These are phyloP conservation scores for Pilobolus umbonatus DNA, from an alignment of 192 early-diverging fungal genomes.

Conservation along the genomic window DNA sequence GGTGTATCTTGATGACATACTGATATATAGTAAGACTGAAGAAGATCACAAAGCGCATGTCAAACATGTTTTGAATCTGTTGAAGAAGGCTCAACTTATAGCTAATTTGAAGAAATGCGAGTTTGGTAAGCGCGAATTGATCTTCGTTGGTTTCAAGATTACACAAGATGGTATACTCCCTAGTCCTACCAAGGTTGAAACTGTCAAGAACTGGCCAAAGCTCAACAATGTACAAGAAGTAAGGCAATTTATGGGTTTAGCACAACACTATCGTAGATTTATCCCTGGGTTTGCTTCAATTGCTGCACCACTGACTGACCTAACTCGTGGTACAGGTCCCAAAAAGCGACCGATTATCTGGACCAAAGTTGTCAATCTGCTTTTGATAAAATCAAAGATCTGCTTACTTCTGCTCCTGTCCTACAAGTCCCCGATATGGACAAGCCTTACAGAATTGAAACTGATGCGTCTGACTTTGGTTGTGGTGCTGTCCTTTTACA, in stretches of 20 bases:
- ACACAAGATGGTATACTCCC: not conserved
- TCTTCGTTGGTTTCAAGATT: slow-evolving; percentile 15
- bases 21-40: slow-evolving; percentile 28
- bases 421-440: slow-evolving; percentile 8
- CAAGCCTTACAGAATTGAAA: not conserved
- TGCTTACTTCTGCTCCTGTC: not conserved
- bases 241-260: slow-evolving; percentile 18
- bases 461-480: slow-evolving; percentile 2
- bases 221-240: slow-evolving; percentile 11
- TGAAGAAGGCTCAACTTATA: not conserved
- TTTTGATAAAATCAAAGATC: not conserved
- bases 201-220: slow-evolving; percentile 21
- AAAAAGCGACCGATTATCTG: not conserved
- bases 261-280: slow-evolving; percentile 22
- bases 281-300: slow-evolving; percentile 11
- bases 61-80: not conserved
- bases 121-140: not conserved
- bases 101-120: slow-evolving; percentile 13
- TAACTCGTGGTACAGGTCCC: slow-evolving; percentile 1
- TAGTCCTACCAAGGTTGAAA: slow-evolving; percentile 16
- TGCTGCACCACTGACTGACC: slow-evolving; percentile 9
- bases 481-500: slow-evolving; percentile 1
- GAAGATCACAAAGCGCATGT: slow-evolving; percentile 32
- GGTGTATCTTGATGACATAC: slow-evolving; percentile 45
- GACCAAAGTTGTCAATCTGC: not conserved